phyloP scores from a whole-genome alignment of 306 rosid genomes.

The Medicago lupulina region DNA sequence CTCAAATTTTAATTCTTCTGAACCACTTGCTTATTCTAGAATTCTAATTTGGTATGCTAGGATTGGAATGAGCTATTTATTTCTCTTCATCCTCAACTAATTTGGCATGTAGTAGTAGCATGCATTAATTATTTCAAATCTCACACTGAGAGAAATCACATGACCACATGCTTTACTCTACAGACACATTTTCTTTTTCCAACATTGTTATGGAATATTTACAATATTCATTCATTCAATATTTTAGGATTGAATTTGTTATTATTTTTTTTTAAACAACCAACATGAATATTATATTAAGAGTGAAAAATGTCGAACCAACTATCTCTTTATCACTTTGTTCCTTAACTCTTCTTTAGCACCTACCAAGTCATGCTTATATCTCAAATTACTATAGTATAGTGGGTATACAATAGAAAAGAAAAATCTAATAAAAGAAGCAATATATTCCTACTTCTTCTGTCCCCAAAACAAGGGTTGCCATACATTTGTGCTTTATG shows the following conservation, averaged over 20 bases:
- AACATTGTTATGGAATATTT: background rate
- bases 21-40: too few species aligned
- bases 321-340: too few species aligned
- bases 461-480: conserved; percentile 54
- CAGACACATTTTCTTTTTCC: too few species aligned
- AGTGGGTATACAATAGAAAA: background rate
- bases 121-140: background rate
- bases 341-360: too few species aligned
- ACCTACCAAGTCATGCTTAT: too few species aligned
- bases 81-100: too few species aligned
- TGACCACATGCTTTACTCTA: background rate
- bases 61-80: too few species aligned
- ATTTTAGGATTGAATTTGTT: background rate
- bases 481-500: conserved; percentile 33
- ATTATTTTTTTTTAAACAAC: background rate
- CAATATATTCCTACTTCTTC: conserved; percentile 29
- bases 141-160: background rate
- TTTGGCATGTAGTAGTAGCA: too few species aligned
- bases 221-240: background rate
- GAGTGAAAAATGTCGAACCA: too few species aligned
- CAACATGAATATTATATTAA: too few species aligned
- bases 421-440: background rate
- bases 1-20: too few species aligned
- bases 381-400: background rate
- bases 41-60: too few species aligned